phyloP scores from a whole-genome alignment of 2,329 filamentous ascomycete species.

The Penicillium paneum region DNA sequence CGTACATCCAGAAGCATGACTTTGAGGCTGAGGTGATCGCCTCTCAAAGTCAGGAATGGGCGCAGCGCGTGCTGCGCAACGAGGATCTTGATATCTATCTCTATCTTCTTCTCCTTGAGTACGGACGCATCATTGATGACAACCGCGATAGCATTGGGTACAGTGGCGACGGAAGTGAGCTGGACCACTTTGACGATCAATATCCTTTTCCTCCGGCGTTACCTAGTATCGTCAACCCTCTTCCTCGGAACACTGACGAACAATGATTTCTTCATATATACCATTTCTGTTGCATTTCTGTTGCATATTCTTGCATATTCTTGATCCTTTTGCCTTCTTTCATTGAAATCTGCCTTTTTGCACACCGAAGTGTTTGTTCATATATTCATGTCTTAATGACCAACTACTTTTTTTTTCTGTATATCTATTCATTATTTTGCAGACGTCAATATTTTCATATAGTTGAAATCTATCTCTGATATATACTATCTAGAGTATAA shows the following conservation, averaged over 20 bases:
- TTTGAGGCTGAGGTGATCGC: slow-evolving; percentile 35
- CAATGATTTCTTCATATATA: background rate
- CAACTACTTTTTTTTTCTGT: background rate
- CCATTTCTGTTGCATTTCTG: background rate
- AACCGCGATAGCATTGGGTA: slow-evolving; percentile 60
- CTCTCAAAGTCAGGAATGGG: slow-evolving; percentile 37
- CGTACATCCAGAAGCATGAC: slow-evolving; percentile 32
- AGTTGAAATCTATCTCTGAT: background rate
- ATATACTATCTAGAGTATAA: background rate
- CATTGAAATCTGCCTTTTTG: background rate
- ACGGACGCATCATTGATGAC: slow-evolving; percentile 63
- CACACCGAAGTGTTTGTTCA: background rate
- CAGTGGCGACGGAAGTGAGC: slow-evolving; percentile 32
- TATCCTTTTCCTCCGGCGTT: slow-evolving; percentile 14
- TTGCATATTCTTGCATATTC: background rate
- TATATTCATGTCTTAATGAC: background rate
- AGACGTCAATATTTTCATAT: no score
- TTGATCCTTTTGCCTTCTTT: background rate
- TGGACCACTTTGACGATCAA: slow-evolving; percentile 14
- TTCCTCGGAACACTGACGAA: background rate
- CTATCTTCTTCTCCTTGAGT: slow-evolving; percentile 48
- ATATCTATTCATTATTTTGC: background rate
- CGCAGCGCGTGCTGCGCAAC: slow-evolving; percentile 35
- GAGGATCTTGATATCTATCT: slow-evolving; percentile 62
- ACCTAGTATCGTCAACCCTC: slow-evolving; percentile 2